These are phyloP conservation scores for Stentor coeruleus DNA, from an alignment of 73 alveolate species.

Conservation along the genomic window DNA sequence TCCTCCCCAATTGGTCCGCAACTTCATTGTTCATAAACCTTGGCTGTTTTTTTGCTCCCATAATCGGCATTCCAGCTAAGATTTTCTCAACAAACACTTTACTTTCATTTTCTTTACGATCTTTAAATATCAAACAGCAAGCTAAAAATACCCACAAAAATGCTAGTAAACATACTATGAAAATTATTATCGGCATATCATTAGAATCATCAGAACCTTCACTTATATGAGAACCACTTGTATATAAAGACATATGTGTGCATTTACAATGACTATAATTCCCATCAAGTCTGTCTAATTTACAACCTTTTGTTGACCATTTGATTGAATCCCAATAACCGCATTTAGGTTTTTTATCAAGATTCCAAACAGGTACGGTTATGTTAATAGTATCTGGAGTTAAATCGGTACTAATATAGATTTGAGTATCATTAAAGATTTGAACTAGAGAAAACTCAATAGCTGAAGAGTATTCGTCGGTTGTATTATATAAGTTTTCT, in stretches of 20 bases:
- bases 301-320: conserved; percentile 8
- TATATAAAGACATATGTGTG: neutral
- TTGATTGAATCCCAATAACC: neutral
- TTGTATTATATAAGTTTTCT: neutral
- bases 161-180: neutral
- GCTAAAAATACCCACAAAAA: neutral
- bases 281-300: neutral
- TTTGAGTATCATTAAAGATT: neutral
- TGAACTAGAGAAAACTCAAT: neutral
- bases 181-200: neutral
- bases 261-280: neutral
- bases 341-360: neutral
- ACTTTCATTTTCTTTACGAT: neutral
- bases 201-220: neutral
- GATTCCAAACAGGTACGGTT: neutral
- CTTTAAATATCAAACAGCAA: neutral
- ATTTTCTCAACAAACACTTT: neutral
- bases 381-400: neutral
- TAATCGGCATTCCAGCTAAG: neutral
- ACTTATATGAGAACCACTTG: neutral
- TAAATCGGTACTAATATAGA: neutral
- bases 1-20: neutral
- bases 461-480: neutral
- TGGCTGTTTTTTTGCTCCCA: neutral
- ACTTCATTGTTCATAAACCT: neutral